Evolutionary conservation across 2,329 filamentous ascomycete species (phyloP).

Genomic region (Alternaria sp.): DNA sequence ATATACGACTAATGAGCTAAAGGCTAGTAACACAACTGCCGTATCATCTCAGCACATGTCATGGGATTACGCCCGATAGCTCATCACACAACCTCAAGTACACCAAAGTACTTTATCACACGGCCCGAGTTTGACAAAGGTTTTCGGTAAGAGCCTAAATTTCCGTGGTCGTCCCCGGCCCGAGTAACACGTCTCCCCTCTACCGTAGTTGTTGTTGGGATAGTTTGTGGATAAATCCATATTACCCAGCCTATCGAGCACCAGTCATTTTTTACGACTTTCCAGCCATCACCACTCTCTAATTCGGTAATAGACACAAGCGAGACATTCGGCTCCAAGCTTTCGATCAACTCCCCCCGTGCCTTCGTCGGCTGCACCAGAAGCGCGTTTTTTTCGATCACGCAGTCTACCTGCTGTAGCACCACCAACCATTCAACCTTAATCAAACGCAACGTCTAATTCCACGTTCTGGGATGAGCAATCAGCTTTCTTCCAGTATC

Average conservation of each 20-base stretch:
- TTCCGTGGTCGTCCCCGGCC: constrained; percentile 11
- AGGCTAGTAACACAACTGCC: constrained; percentile 14
- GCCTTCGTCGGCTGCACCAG: constrained; percentile 3
- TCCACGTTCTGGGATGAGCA: background rate
- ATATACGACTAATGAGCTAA: background rate
- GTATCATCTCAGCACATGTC: constrained; percentile 22
- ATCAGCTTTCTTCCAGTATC: background rate
- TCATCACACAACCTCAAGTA: constrained; percentile 14
- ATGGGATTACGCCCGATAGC: constrained; percentile 13
- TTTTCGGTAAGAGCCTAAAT: constrained; percentile 12
- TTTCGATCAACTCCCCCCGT: background rate
- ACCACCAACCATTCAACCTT: background rate
- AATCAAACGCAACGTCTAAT: constrained; percentile 9
- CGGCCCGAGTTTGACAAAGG: constrained; percentile 19
- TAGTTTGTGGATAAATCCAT: constrained; percentile 22
- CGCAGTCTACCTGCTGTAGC: constrained; percentile 12
- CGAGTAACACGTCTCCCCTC: constrained; percentile 7
- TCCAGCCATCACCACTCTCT: constrained; percentile 3
- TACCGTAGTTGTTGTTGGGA: constrained; percentile 1
- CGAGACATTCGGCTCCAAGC: constrained; percentile 6
- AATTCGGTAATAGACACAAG: constrained; percentile 8
- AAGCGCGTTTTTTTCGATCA: constrained; percentile 7
- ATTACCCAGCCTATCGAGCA: constrained; percentile 17
- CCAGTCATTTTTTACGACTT: background rate
- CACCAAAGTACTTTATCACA: constrained; percentile 19